Base-by-base conservation (phyloP, 495 filamentous ascomycete genomes). In the Penicillium antarcticum region DNA sequence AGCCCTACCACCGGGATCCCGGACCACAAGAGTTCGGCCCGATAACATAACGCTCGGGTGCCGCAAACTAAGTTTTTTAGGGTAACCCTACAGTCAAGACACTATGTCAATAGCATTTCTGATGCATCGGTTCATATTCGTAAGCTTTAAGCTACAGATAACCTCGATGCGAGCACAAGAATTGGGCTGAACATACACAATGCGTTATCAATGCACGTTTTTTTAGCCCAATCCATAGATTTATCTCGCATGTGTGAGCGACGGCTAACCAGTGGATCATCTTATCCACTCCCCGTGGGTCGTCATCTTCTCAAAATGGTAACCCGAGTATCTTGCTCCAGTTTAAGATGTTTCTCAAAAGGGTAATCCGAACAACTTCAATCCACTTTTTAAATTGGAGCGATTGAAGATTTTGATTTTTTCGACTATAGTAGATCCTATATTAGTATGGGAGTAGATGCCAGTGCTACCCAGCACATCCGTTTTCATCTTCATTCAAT, bases 351-450 rank as follows among this genome's bases (percentile, higher is more conserved):
- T 42, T 33, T 10, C 47, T 49, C 9, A 16, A 49, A 49, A 32
- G n/a, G 37, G 47, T 34, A 49, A 49, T 49, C 47, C 47, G 47
- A 49, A 21, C 33, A 26, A 19, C 29, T 13, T 49, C 37, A 34
- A 17, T 49, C 49, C 49, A 52, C 49, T 52, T 52, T 52, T 52
- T 52, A 52, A 45, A 52, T 23, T 52, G 49, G 49, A 52, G 42
- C 49, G 21, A 37, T 52, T 52, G 49, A 52, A 52, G 40, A 52
- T 21, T 52, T 38, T 52, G 49, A 45, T 52, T 51, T 45, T 52
- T 43, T 45, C 21, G 18, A 42, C 33, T 23, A 33, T 14, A 33
- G 37, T 41, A 39, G 21, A 45, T 45, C 9, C 5, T 52, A 38
- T 52, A 45, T 39, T 38, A 52, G 49, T 26, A 29, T 45, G 21